phyloP scores from a whole-genome alignment of 2,329 filamentous ascomycete genomes.

The Davidsoniella australis region DNA sequence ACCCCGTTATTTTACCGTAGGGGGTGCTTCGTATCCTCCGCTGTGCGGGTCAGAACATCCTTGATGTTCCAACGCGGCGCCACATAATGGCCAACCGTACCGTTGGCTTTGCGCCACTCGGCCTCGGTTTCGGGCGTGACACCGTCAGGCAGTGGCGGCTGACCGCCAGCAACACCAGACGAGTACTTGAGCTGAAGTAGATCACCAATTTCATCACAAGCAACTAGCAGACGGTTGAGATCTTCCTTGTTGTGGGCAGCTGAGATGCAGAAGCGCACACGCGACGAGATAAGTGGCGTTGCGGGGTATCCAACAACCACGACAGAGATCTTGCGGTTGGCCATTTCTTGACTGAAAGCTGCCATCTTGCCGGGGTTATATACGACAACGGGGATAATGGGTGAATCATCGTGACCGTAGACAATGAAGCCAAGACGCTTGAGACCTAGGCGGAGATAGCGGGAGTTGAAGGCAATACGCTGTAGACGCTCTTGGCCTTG shows the following conservation, averaged over 20 bases:
- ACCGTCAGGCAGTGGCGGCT: conserved; percentile 56
- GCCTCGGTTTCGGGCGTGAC: conserved; percentile 55
- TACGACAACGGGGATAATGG: conserved; percentile 83
- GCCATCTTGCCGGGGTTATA: conserved; percentile 99
- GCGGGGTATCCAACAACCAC: conserved; percentile 96
- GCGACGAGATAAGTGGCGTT: conserved; percentile 84
- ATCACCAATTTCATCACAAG: conserved; percentile 85
- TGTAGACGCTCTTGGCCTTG: conserved; percentile 93
- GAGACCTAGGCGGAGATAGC: conserved; percentile 90
- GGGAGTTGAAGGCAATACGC: conserved; percentile 92
- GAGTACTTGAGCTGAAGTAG: conserved; percentile 91
- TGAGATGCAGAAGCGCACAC: conserved; percentile 89
- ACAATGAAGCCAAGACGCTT: conserved; percentile 95
- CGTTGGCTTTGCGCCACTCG: conserved; percentile 44
- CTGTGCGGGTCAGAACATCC: conserved; percentile 60
- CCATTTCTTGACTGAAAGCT: conserved; percentile 96
- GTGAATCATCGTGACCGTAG: conserved; percentile 93
- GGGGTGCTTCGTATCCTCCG: conserved; percentile 56
- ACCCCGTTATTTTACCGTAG: conserved; percentile 35
- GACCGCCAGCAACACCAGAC: conserved; percentile 82
- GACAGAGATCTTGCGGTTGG: conserved; percentile 91
- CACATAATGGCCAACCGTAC: conserved; percentile 53
- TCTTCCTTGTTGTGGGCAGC: conserved; percentile 97
- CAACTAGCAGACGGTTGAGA: conserved; percentile 70
- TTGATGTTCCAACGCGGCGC: conserved; percentile 73